Evolutionary conservation across 495 filamentous ascomycete genomes (phyloP).

Genomic region (Hyaloscypha bicolor): DNA sequence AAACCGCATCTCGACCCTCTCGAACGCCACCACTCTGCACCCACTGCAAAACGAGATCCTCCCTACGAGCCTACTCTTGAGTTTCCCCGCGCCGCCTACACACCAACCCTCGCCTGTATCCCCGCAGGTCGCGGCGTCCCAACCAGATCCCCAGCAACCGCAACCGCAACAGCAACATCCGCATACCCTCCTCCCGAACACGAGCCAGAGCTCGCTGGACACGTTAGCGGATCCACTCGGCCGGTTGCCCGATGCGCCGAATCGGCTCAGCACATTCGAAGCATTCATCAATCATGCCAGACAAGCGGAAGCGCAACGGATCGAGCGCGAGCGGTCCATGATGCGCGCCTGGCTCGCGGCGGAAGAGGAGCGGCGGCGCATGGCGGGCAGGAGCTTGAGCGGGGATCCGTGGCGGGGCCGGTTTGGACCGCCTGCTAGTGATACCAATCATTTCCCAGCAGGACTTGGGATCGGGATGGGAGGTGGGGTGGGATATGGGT

Average conservation of each 20-base stretch:
- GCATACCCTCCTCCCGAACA: not conserved
- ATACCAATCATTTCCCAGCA: not conserved
- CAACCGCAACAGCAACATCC: not conserved
- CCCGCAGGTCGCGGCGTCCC: not conserved
- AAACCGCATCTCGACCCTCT: not conserved
- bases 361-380: slow-evolving; percentile 8
- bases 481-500: no score
- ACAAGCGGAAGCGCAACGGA: not conserved
- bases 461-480: not conserved
- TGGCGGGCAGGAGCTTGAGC: slow-evolving; percentile 9
- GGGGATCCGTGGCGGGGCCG: slow-evolving; percentile 27
- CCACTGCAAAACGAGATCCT: not conserved
- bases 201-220: not conserved
- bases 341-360: slow-evolving; percentile 6
- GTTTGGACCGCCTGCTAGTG: slow-evolving; percentile 15
- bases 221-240: not conserved
- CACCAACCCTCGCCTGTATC: not conserved
- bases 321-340: slow-evolving; percentile 3
- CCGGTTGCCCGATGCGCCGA: not conserved
- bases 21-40: not conserved
- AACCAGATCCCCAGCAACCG: not conserved
- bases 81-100: not conserved
- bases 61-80: not conserved
- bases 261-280: not conserved
- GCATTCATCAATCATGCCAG: slow-evolving; percentile 1